phyloP scores from a whole-genome alignment of 306 rosid species.

The Fragaria vesca region DNA sequence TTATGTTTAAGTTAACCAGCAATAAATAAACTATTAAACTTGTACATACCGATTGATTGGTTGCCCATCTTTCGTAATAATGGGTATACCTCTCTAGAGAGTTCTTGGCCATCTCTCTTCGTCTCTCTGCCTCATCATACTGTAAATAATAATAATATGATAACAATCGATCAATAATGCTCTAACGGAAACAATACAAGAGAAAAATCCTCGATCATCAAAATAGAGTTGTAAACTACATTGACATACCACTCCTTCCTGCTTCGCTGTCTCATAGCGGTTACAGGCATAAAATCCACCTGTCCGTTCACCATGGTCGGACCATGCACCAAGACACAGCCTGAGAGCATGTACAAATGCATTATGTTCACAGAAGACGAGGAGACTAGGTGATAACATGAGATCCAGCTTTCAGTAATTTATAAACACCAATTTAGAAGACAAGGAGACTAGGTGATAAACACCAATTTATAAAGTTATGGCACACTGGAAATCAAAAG shows the following conservation, averaged over 20 bases:
- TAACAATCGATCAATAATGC: conserved; percentile 4
- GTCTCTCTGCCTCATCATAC: conserved; percentile 65
- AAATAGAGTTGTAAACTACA: neutral
- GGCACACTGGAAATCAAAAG: neutral
- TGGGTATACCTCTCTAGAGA: conserved; percentile 94
- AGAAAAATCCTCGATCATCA: neutral
- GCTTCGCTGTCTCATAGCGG: conserved; percentile 88
- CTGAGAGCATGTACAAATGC: conserved; percentile 37
- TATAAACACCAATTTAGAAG: neutral
- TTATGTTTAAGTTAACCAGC: neutral
- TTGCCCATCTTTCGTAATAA: conserved; percentile 98
- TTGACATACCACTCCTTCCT: conserved; percentile 73
- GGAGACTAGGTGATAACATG: neutral
- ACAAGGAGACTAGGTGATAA: neutral
- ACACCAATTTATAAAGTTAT: neutral
- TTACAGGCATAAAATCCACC: conserved; percentile 98
- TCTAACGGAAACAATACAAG: neutral
- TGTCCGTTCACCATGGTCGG: conserved; percentile 91
- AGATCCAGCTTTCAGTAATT: conserved; percentile 6
- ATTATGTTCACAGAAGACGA: neutral
- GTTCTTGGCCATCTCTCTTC: conserved; percentile 96
- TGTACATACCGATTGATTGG: conserved; percentile 81
- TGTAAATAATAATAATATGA: conserved; percentile 14
- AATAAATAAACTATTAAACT: neutral
- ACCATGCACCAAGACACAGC: conserved; percentile 94